phyloP scores from a whole-genome alignment of 306 rosid genomes.

The Argentina anserina region DNA sequence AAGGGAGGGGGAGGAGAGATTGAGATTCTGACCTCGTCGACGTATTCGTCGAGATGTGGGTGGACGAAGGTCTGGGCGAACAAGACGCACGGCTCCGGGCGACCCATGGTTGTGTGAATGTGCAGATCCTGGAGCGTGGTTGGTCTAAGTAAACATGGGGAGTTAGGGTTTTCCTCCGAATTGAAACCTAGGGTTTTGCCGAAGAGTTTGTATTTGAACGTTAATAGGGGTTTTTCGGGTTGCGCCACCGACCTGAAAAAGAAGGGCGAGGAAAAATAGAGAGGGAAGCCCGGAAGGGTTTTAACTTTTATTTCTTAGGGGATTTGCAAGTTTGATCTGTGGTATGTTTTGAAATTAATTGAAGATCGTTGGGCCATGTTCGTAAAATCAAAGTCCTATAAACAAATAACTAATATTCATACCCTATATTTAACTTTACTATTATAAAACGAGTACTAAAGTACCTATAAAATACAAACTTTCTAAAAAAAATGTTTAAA shows the following conservation, averaged over 20 bases:
- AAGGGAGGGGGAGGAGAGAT: not conserved
- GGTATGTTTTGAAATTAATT: no score
- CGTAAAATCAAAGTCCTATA: no score
- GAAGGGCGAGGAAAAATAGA: not conserved
- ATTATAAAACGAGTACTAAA: no score
- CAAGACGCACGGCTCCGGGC: slow-evolving; percentile 88
- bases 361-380: no score
- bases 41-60: slow-evolving; percentile 89
- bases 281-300: slow-evolving; percentile 3
- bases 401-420: no score
- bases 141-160: slow-evolving; percentile 26
- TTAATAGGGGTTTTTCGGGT: not conserved
- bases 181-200: slow-evolving; percentile 46
- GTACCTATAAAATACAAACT: no score
- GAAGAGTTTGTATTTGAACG: not conserved
- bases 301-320: not conserved
- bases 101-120: slow-evolving; percentile 50
- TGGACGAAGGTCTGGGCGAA: slow-evolving; percentile 89
- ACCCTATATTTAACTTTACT: no score
- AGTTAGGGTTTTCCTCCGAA: slow-evolving; percentile 9
- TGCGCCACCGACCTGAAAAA: slow-evolving; percentile 12
- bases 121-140: slow-evolving; percentile 14
- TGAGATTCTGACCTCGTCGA: slow-evolving; percentile 71
- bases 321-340: no score
- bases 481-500: no score